A percentile compares a stretch with the other conserved stretches of the same genome.
phyloP scores from a whole-genome alignment of 345 rosid genomes.

The Euphorbia pulcherrima region DNA sequence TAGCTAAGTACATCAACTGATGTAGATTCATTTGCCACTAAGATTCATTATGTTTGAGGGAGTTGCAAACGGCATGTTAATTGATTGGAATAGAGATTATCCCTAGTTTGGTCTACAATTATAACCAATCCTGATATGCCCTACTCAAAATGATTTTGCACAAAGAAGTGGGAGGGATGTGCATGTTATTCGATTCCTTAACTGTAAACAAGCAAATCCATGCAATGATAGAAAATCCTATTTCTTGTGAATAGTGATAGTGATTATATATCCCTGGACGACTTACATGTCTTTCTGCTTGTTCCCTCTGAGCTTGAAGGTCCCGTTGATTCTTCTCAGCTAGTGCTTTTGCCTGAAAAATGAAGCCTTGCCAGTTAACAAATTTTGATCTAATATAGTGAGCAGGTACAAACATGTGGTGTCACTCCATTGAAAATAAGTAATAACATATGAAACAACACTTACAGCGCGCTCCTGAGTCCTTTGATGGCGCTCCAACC shows the following conservation, averaged over 20 bases:
- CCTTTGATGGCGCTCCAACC: constrained; percentile 94
- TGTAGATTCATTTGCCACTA: background rate
- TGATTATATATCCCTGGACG: constrained; percentile 9
- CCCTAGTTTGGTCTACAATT: too few species aligned
- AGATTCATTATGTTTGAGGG: background rate
- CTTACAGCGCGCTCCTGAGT: constrained; percentile 97
- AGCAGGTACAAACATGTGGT: constrained; percentile 38
- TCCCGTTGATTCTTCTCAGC: constrained; percentile 96
- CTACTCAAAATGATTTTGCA: too few species aligned
- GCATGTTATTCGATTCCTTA: background rate
- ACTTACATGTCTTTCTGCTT: constrained; percentile 95
- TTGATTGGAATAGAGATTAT: background rate
- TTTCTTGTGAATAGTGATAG: too few species aligned
- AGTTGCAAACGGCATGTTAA: background rate
- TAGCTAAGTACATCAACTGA: background rate
- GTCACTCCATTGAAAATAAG: constrained; percentile 51
- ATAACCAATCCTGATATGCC: too few species aligned
- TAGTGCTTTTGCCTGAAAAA: constrained; percentile 78
- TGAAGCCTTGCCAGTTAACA: constrained; percentile 17
- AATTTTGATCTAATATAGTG: background rate
- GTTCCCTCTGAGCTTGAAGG: constrained; percentile 83
- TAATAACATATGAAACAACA: constrained; percentile 1
- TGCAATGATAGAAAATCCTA: background rate
- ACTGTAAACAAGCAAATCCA: background rate
- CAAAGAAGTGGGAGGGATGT: too few species aligned